Base-by-base conservation (phyloP, 495 filamentous ascomycete genomes). In the Talaromyces nanjingensis region DNA sequence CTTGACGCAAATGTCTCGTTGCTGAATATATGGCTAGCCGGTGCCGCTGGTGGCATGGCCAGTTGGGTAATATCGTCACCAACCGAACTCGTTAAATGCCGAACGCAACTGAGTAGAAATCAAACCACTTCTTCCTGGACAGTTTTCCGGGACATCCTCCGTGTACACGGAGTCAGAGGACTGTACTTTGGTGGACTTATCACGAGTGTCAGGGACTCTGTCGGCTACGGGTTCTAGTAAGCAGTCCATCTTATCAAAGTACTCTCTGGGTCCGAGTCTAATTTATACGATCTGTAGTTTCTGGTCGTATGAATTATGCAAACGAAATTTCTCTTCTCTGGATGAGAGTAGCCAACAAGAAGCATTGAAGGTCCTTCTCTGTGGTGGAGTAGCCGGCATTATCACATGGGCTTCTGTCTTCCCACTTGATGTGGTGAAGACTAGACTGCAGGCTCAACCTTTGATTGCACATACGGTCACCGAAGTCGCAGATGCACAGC, bases 141-240 rank as follows among this genome's bases (percentile, higher is more conserved):
- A 3, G 84, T 96, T 52, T 79, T 87, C 1, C 82, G 80, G 60
- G 79, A 86, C 11, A 81, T 91, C 39, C 69, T 87, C 56, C 79
- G 72, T 47, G 72, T 69, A n/a, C 80, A 86, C 42, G 91, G 92
- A 0, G 67, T 90, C 31, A 75, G 78, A 25, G 92, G 91, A 0
- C 69, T 96, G 9, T 97, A 94, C 72, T 79, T 82, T 63, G 92
- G 90, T 27, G 92, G 92, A 31, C 77, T 72, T 4, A 83, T 96
- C 25, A 97, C 93, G 8, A 90, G 87, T 63, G 71, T 91, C 55
- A 79, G 92, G 54, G 92, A 97, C 74, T 86, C 87, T 63, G 83
- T 96, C 63, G 92, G 92, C 20, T 96, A 96, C 72, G 92, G 92
- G 3, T 96, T 96, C 70, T 96, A 96, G 86, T 89, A 83, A 66